These are phyloP conservation scores for Withania somnifera DNA, from an alignment of 305 asterid species.

Conservation along the genomic window DNA sequence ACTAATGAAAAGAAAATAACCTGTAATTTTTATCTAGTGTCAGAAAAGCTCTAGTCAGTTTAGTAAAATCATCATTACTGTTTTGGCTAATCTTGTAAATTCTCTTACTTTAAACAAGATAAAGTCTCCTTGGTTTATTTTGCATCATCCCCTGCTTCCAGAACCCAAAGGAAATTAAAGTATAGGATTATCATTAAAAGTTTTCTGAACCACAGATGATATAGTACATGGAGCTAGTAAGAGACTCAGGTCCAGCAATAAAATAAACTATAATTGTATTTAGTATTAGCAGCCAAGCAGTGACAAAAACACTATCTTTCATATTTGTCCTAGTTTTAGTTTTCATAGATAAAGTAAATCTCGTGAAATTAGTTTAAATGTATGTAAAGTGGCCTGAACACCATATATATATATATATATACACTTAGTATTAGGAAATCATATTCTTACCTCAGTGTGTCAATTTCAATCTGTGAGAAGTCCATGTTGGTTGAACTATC, in stretches of 20 bases:
- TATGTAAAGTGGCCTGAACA: too few species aligned
- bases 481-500: slow-evolving; percentile 41
- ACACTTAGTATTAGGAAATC: not conserved
- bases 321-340: too few species aligned
- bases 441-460: slow-evolving; percentile 44
- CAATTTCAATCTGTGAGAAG: slow-evolving; percentile 80
- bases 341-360: too few species aligned
- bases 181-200: not conserved
- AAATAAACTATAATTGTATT: too few species aligned
- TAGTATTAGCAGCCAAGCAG: too few species aligned
- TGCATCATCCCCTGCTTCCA: not conserved
- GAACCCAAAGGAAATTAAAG: not conserved
- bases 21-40: too few species aligned
- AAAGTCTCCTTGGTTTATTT: not conserved
- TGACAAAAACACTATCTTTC: too few species aligned
- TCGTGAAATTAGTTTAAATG: too few species aligned
- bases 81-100: not conserved
- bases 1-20: not conserved
- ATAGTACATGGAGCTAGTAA: slow-evolving; percentile 3
- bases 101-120: not conserved
- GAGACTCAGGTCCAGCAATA: not conserved
- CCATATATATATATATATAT: too few species aligned
- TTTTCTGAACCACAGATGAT: not conserved
- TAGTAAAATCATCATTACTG: not conserved
- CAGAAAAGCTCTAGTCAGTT: not conserved